Base-by-base conservation (phyloP, 345 rosid species). In the Corchorus olitorius region DNA sequence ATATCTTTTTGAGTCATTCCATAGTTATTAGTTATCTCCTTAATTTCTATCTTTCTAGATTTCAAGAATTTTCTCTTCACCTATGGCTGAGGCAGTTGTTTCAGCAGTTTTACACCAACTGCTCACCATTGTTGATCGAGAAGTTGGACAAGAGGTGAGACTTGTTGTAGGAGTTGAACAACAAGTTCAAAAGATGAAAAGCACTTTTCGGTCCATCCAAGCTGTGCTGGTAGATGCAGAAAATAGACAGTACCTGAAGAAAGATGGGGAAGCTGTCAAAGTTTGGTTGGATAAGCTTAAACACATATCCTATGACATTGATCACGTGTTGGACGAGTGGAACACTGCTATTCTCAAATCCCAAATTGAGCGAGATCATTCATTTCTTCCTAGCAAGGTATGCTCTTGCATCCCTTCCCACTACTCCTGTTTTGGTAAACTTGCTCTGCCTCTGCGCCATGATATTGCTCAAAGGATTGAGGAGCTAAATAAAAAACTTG, bases 171-270 rank as follows among this genome's bases (percentile, higher is more conserved):
- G 74, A 8, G 78, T 76, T 15, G 55, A 65, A 43, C 37, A 75
- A 15, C 71, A 79, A 22, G 58, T 75, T 4, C 37, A 69, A 62
- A 74, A 61, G 70, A 78, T 79, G 8, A 52, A 22, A 7, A 49
- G 58, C 43, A 64, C 52, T 10, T 54, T 79, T 33, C 52, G 41
- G 15, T 58, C 75, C 22, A 79, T 79, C 22, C 45, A 58, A 39
- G 67, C 77, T 45, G 77, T 78, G 54, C 77, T 78, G 14, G 43
- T n/a, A 2, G 77, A 78, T 74, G 81, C 81, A 46, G 81, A 78
- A 69, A 74, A 68, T n/a, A 65, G 53, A 54, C 77, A 69, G 69
- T 22, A 74, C 17, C 61, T 27, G 27, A 27, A 1, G 27, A 27
- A 27, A 1, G 27, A 43, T 19, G 78, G 75, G 11, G n/a, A 2